Base-by-base conservation (phyloP, 2,329 filamentous ascomycete genomes). In the Hymenoscyphus occultus region DNA sequence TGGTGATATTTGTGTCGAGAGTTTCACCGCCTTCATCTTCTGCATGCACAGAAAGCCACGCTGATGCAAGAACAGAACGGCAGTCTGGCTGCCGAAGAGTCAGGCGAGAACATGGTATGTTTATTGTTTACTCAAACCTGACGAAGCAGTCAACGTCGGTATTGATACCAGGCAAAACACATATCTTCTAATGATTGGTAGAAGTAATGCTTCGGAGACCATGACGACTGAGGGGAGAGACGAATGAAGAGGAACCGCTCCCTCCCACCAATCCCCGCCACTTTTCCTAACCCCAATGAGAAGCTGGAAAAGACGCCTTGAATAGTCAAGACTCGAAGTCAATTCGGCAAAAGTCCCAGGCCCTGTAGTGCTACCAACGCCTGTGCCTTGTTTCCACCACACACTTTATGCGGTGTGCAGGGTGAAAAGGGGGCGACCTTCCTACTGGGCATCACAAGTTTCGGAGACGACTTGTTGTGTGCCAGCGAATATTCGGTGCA, bases 1-100 rank as follows among this genome's bases (percentile, higher is more conserved):
- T 10, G 19, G 45, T 51, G 56, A 62, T 56, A 58, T 57, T 19
- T 54, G 45, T 58, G 39, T 59, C 56, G 16, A 59, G 39, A 48
- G 62, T 59, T 62, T 59, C 60, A 61, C 56, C 40, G 45, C 58
- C 51, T 40, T 51, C n/a, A n/a, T 40, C 28, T 59, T 39, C 39
- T 56, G 61, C 58, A 28, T 56, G 35, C 57, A 22, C 28, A 58
- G 48, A 35, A 35, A 35, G 54, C 56, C 28, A 59, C 28, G 56
- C 19, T 35, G 16, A 42, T 40, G 56, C 42, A 35, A 60, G 28
- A 56, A 22, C 28, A 60, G 19, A 60, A 42, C 64, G 64, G 60
- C 64, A 62, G 60, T 60, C 64, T 45, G 60, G n/a, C 35, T 39
- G 28, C 45, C 60, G 54, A n/a, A 51, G 14, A 35, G 35, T 35